phyloP scores from a whole-genome alignment of 805 yeast genomes.

The Starmerella tilneyi region DNA sequence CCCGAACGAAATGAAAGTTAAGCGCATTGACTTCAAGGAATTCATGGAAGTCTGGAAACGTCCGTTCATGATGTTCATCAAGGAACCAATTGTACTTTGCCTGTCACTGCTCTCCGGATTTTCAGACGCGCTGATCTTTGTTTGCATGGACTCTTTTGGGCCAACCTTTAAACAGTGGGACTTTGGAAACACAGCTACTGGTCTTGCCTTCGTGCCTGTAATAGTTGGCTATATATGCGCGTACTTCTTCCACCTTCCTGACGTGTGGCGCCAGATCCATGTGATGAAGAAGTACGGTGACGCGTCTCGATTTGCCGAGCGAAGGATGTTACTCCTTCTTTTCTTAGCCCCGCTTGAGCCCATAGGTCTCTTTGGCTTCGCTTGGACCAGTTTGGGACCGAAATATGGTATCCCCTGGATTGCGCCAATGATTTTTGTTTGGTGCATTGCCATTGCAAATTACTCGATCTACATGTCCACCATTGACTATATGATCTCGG shows the following conservation, averaged over 20 bases:
- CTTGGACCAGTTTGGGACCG: slow-evolving; percentile 37
- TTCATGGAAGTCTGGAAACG: slow-evolving; percentile 29
- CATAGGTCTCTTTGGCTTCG: slow-evolving; percentile 36
- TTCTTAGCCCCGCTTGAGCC: slow-evolving; percentile 34
- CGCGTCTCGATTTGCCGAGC: slow-evolving; percentile 17
- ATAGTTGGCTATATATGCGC: slow-evolving; percentile 34
- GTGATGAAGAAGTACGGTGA: slow-evolving; percentile 29
- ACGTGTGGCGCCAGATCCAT: slow-evolving; percentile 29
- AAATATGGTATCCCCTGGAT: slow-evolving; percentile 31
- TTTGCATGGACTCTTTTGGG: slow-evolving; percentile 33
- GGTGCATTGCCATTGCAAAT: slow-evolving; percentile 35
- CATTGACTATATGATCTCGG: slow-evolving; percentile 36
- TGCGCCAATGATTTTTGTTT: slow-evolving; percentile 33
- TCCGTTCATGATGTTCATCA: slow-evolving; percentile 35
- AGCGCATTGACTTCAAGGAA: slow-evolving; percentile 14
- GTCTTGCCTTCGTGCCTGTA: slow-evolving; percentile 32
- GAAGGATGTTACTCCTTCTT: slow-evolving; percentile 27
- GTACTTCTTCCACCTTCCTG: slow-evolving; percentile 31
- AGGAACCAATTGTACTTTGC: slow-evolving; percentile 35
- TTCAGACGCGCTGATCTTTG: slow-evolving; percentile 35
- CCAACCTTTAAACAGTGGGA: slow-evolving; percentile 33
- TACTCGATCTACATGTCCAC: slow-evolving; percentile 36
- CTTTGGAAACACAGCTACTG: slow-evolving; percentile 28
- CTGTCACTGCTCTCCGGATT: slow-evolving; percentile 35
- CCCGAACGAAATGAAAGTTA: slow-evolving; percentile 25